Percentiles rank a stretch among this genome's conserved stretches.
phyloP scores from a whole-genome alignment of 352 stramenopile species.

The Chrysophaeum taylorii region DNA sequence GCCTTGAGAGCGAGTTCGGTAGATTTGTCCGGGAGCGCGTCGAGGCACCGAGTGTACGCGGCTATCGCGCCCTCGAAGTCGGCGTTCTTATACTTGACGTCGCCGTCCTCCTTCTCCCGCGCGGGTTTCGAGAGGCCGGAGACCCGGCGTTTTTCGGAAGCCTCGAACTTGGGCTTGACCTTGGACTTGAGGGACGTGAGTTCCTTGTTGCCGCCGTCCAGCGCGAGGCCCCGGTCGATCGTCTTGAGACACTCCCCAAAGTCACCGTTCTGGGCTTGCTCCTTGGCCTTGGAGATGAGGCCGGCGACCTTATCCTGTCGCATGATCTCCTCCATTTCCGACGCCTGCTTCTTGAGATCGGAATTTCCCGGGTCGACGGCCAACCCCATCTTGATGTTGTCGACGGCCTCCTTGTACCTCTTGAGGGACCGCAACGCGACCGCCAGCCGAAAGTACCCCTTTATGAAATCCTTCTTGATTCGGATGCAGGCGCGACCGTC shows the following conservation, averaged over 20 bases:
- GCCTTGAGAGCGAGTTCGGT: constrained; percentile 75
- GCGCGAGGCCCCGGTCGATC: constrained; percentile 43
- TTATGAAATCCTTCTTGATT: constrained; percentile 82
- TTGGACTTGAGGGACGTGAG: constrained; percentile 48
- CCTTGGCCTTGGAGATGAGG: constrained; percentile 47
- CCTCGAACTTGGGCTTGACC: constrained; percentile 53
- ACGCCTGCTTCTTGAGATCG: constrained; percentile 57
- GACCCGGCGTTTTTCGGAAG: constrained; percentile 43
- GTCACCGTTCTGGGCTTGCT: constrained; percentile 47
- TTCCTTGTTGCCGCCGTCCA: constrained; percentile 52
- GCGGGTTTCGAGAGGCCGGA: constrained; percentile 60
- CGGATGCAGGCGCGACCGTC: constrained; percentile 74
- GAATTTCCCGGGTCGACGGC: constrained; percentile 45
- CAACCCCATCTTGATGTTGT: constrained; percentile 50
- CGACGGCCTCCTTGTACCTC: constrained; percentile 48
- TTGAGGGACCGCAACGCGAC: constrained; percentile 73
- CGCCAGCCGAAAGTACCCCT: constrained; percentile 85
- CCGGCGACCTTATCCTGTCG: constrained; percentile 45
- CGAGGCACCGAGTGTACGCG: constrained; percentile 80
- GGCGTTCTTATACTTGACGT: constrained; percentile 78
- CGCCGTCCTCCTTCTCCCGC: constrained; percentile 79
- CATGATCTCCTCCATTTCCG: constrained; percentile 51
- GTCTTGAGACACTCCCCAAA: constrained; percentile 47
- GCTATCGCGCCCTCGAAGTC: constrained; percentile 76
- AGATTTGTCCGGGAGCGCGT: constrained; percentile 53